Percentiles rank a stretch among this genome's conserved stretches.
Conservation (phyloP, 2,329 filamentous ascomycete species). For the Chrysoporthe deuterocubensis region DNA sequence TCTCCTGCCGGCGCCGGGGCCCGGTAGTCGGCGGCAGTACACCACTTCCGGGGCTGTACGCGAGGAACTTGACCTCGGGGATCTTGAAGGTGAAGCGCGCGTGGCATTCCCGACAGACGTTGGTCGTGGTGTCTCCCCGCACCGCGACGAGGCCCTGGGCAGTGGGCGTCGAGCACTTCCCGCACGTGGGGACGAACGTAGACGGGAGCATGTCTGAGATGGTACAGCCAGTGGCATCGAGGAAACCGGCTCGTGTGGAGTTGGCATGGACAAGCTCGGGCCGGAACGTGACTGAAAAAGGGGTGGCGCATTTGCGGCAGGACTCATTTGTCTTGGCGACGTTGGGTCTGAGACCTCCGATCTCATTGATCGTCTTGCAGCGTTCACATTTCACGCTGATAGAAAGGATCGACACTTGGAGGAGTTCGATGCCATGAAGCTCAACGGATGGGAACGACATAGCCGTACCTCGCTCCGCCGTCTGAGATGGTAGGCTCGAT, state of each 20-base stretch:
- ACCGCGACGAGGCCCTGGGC: conserved; percentile 72
- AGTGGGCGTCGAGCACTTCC: conserved; percentile 72
- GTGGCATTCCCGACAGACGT: conserved; percentile 81
- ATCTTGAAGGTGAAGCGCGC: conserved; percentile 79
- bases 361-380: conserved; percentile 74
- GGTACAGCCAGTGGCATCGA: conserved; percentile 76
- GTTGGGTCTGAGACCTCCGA: conserved; percentile 66
- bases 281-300: conserved; percentile 60
- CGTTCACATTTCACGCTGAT: conserved; percentile 78
- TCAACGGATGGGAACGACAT: conserved; percentile 80
- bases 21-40: conserved; percentile 38
- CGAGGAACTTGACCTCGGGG: conserved; percentile 77
- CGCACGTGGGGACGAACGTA: conserved; percentile 78
- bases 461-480: conserved; percentile 70
- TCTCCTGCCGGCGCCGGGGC: conserved; percentile 53
- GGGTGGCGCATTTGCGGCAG: conserved; percentile 64
- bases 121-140: conserved; percentile 72
- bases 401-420: conserved; percentile 69
- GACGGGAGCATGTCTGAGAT: conserved; percentile 78
- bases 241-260: conserved; percentile 76
- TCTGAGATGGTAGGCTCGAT: conserved; percentile 38
- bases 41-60: conserved; percentile 63
- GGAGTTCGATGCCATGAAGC: conserved; percentile 75
- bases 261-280: conserved; percentile 73
- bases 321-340: conserved; percentile 50